These are phyloP conservation scores for Helotiales sp. DNA, from an alignment of 2,329 filamentous ascomycete species.

Conservation along the genomic window DNA sequence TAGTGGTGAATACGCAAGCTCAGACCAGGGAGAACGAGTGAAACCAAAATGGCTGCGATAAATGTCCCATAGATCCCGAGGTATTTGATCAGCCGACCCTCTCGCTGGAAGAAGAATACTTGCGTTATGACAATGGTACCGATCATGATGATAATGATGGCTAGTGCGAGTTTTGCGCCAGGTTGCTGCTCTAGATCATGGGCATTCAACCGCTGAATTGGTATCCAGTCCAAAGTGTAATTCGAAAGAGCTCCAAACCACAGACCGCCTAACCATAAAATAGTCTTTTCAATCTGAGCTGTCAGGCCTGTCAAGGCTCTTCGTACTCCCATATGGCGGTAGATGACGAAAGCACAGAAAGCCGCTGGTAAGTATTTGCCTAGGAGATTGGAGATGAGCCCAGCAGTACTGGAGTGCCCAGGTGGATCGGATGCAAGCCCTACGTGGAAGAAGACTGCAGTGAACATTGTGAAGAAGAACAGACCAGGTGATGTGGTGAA, in stretches of 20 bases:
- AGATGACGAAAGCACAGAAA: conserved; percentile 86
- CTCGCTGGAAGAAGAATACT: conserved; percentile 81
- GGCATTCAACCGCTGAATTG: conserved; percentile 85
- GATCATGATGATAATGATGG: conserved; percentile 73
- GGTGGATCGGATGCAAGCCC: conserved; percentile 89
- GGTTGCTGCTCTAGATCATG: conserved; percentile 89
- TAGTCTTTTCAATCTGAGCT: conserved; percentile 84
- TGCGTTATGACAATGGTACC: conserved; percentile 70
- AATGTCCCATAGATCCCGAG: conserved; percentile 76
- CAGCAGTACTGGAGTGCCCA: conserved; percentile 62
- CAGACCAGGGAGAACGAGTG: conserved; percentile 72
- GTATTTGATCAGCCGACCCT: conserved; percentile 76
- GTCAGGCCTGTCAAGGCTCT: conserved; percentile 71
- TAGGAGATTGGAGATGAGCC: conserved; percentile 73
- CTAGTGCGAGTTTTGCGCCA: conserved; percentile 79
- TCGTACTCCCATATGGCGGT: conserved; percentile 75
- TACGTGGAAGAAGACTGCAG: conserved; percentile 84
- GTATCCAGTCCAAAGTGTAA: conserved; percentile 92
- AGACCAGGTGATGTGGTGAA: conserved; percentile 77
- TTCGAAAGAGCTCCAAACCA: conserved; percentile 94
- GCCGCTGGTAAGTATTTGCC: conserved; percentile 84
- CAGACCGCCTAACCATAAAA: conserved; percentile 85
- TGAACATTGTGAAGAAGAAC: conserved; percentile 84
- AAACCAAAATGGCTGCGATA: conserved; percentile 63
- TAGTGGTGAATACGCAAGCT: conserved; percentile 94